phyloP scores from a whole-genome alignment of 495 filamentous ascomycete species.

The Talaromyces wortmannii region DNA sequence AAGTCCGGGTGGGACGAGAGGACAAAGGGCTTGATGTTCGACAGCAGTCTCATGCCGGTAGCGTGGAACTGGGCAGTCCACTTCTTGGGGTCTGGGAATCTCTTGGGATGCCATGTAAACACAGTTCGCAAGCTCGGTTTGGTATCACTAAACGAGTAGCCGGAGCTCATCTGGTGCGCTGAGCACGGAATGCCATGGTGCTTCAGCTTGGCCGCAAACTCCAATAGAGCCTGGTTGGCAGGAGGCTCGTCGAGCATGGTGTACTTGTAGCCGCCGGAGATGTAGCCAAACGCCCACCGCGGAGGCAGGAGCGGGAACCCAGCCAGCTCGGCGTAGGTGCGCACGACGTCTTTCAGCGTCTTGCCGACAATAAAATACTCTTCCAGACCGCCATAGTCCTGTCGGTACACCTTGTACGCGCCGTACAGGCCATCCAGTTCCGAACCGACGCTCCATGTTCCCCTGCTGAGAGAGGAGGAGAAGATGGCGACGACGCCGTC shows the following conservation, averaged over 20 bases:
- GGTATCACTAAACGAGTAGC: constrained; percentile 60
- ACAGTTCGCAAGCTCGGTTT: constrained; percentile 63
- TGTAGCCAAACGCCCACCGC: constrained; percentile 62
- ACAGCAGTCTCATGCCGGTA: constrained; percentile 55
- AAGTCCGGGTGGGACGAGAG: constrained; percentile 59
- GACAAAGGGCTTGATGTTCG: constrained; percentile 69
- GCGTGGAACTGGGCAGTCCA: constrained; percentile 54
- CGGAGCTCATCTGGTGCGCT: constrained; percentile 64
- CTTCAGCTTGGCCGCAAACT: constrained; percentile 53
- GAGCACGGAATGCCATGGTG: constrained; percentile 63
- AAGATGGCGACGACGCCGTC: constrained; percentile 58
- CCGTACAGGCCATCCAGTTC: constrained; percentile 68
- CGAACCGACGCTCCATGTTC: constrained; percentile 58
- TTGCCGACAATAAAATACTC: constrained; percentile 62
- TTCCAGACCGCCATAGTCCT: constrained; percentile 63
- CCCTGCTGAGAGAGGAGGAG: constrained; percentile 55
- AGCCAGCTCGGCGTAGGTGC: constrained; percentile 56
- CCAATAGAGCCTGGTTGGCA: constrained; percentile 49
- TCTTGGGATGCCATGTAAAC: constrained; percentile 62
- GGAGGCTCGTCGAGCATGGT: constrained; percentile 55
- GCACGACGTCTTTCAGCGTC: constrained; percentile 56
- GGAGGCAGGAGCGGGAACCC: constrained; percentile 59
- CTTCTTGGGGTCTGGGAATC: constrained; percentile 57
- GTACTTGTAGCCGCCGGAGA: constrained; percentile 65
- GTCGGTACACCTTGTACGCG: constrained; percentile 62